Evolutionary conservation across 2,329 filamentous ascomycete species (phyloP).

Genomic region (Mycosphaerella sp.): DNA sequence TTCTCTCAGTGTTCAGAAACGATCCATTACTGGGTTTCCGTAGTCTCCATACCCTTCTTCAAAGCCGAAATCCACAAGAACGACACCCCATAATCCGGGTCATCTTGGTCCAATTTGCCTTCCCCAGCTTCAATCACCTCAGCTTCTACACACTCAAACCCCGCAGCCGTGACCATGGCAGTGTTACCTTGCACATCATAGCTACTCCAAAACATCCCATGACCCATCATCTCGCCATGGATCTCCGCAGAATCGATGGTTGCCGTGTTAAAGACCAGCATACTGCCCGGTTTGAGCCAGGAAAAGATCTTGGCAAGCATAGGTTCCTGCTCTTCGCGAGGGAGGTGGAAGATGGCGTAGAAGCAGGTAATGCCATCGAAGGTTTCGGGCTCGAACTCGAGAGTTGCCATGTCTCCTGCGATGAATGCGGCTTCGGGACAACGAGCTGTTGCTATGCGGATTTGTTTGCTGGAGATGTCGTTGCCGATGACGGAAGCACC

Average conservation of each 20-base stretch:
- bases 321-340: constrained; percentile 20
- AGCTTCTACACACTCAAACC: constrained; percentile 29
- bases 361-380: constrained; percentile 23
- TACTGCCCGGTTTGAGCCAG: constrained; percentile 24
- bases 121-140: constrained; percentile 22
- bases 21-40: no score
- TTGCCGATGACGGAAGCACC: constrained; percentile 23
- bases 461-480: constrained; percentile 24
- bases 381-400: constrained; percentile 16
- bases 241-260: constrained; percentile 25
- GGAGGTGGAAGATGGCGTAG: constrained; percentile 28
- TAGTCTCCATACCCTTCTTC: no score
- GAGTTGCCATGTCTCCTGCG: constrained; percentile 21
- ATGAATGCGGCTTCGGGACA: constrained; percentile 15
- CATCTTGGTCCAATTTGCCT: constrained; percentile 18
- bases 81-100: constrained; percentile 25
- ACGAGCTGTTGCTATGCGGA: constrained; percentile 22
- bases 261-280: constrained; percentile 24
- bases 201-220: constrained; percentile 28
- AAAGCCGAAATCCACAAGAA: constrained; percentile 25
- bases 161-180: constrained; percentile 34
- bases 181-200: constrained; percentile 32
- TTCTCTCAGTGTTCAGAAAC: no score
- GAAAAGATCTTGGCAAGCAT: constrained; percentile 19
- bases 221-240: constrained; percentile 26